Base-by-base conservation (phyloP, 129 eudicot species). In the Gnaphalium uliginosum region DNA sequence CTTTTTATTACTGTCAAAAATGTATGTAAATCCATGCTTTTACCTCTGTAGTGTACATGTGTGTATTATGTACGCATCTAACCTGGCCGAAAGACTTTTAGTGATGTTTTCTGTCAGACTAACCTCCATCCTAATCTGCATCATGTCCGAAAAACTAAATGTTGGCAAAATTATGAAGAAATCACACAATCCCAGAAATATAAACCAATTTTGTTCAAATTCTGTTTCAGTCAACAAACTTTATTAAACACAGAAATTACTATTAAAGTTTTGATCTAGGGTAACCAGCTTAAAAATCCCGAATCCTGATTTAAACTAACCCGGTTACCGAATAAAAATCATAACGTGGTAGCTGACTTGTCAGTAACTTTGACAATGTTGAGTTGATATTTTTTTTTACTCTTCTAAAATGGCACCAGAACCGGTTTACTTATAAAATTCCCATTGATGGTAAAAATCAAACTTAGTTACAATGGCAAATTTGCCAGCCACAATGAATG, bases 1-100 rank as follows among this genome's bases (percentile, higher is more conserved):
- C 74, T 57, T 79, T 63, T 78, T 78, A 79, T 73, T 66, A 72
- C 51, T 25, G 62, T 74, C 68, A 72, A 72, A 78, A 73, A 73
- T 39, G 83, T 73, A 29, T 59, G 76, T 41, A 14, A 13, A 69
- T 78, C 63, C 81, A 69, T 59, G 68, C 41, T 65, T 35, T 72
- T 72, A 66, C 67, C 26, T 23, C 83, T 68, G 74, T n/a, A n/a
- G n/a, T n/a, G n/a, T 37, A 79, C 48, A 62, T 53, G 32, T 13
- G 41, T 76, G 74, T 35, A 67, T 63, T 78, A 71, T 63, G 78
- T 73, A 72, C 73, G 22, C 37, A 79, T 13, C 43, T 56, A 62
- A 73, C 69, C 68, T 73, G 33, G 62, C 60, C 51, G 53, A 37
- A 79, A 65, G 48, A 35, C 53, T 56, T 60, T 41, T 13, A 43